phyloP scores from a whole-genome alignment of 2,329 filamentous ascomycete genomes.

The Ophiocordyceps polyrhachis-furcata region DNA sequence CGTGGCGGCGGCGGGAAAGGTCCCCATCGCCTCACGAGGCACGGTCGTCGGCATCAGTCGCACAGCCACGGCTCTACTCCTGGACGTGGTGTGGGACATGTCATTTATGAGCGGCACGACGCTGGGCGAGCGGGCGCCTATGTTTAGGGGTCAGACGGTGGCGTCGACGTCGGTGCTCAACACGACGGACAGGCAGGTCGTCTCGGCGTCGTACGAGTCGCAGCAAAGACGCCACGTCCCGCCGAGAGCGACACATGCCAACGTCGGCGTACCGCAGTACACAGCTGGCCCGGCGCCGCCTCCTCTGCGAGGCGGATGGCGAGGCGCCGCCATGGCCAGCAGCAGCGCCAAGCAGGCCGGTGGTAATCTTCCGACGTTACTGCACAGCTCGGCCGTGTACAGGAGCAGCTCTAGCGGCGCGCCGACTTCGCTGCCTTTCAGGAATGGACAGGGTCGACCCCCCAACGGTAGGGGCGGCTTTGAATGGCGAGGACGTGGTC shows the following conservation, averaged over 20 bases:
- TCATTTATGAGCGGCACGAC: slow-evolving; percentile 97
- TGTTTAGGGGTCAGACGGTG: slow-evolving; percentile 88
- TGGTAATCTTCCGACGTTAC: slow-evolving; percentile 21
- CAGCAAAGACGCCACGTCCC: slow-evolving; percentile 31
- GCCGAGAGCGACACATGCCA: slow-evolving; percentile 33
- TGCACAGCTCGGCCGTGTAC: slow-evolving; percentile 35
- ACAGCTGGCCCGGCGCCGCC: slow-evolving; percentile 35
- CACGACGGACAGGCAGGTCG: slow-evolving; percentile 61
- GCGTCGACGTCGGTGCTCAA: slow-evolving; percentile 79
- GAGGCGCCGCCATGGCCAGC: slow-evolving; percentile 27
- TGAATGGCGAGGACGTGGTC: slow-evolving; percentile 14
- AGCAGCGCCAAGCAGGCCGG: slow-evolving; percentile 21
- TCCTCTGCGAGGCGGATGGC: slow-evolving; percentile 37
- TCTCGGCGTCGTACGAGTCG: slow-evolving; percentile 39
- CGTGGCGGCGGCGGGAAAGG: slow-evolving; percentile 79
- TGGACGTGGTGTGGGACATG: slow-evolving; percentile 86
- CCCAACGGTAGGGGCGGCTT: slow-evolving; percentile 8
- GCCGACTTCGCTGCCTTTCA: slow-evolving; percentile 9
- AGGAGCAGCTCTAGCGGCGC: slow-evolving; percentile 18
- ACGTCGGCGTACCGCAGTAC: slow-evolving; percentile 42
- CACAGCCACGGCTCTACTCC: slow-evolving; percentile 60
- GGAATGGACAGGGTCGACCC: slow-evolving; percentile 10
- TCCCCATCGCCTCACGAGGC: slow-evolving; percentile 78
- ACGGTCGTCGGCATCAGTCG: slow-evolving; percentile 91
- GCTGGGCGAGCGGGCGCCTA: slow-evolving; percentile 71